These are phyloP conservation scores for Aphanomyces cochlioides DNA, from an alignment of 352 stramenopile genomes.

Conservation along the genomic window DNA sequence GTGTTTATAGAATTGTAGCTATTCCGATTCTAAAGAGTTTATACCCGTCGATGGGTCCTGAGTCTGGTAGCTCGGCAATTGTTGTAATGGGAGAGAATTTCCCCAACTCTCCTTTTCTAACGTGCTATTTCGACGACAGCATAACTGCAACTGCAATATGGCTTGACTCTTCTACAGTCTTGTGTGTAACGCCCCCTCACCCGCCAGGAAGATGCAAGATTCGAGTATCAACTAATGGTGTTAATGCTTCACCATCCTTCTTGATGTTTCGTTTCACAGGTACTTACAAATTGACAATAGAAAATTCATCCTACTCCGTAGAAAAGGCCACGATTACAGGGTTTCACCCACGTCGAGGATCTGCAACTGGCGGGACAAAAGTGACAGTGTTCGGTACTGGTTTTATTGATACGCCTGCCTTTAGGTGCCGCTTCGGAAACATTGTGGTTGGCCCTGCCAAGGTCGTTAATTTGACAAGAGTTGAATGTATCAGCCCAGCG, in stretches of 20 bases:
- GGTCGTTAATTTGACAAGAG: not conserved
- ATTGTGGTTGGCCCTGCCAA: not conserved
- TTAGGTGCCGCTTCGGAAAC: constrained; percentile 9
- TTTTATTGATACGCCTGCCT: constrained; percentile 9
- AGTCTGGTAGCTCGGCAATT: constrained; percentile 12
- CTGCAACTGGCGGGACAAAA: constrained; percentile 7
- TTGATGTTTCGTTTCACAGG: constrained; percentile 7
- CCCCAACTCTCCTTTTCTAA: not conserved
- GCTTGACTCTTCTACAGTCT: constrained; percentile 12
- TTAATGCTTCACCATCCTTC: not conserved
- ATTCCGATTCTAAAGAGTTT: constrained; percentile 8
- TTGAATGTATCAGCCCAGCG: constrained; percentile 3
- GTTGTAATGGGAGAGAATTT: constrained; percentile 9
- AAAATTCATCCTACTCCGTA: not conserved
- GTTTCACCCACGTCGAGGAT: not conserved
- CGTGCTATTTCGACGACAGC: constrained; percentile 13
- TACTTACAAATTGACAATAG: not conserved
- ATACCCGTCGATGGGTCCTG: constrained; percentile 17
- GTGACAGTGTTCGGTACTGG: constrained; percentile 21
- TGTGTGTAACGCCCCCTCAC: constrained; percentile 20
- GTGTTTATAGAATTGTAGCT: constrained; percentile 6
- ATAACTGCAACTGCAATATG: constrained; percentile 4
- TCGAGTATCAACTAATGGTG: constrained; percentile 4
- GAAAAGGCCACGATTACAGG: not conserved
- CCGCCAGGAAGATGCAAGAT: not conserved